Base-by-base conservation (phyloP, 1,139 yeast species). In the Nakaseomyces kungkrabaensis region DNA sequence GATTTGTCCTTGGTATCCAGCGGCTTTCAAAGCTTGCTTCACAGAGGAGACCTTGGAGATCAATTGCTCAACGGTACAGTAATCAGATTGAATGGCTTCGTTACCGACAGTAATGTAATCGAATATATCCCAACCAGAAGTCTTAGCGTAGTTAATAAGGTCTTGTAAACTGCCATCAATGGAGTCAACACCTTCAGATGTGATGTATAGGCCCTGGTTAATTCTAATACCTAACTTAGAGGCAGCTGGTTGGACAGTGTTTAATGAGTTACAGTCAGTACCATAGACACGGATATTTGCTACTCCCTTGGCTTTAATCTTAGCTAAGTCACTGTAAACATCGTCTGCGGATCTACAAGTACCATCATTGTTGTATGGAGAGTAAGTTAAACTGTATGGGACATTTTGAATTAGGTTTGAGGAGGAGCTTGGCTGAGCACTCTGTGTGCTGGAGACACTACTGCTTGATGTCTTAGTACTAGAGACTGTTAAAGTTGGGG, bases 131-230 rank as follows among this genome's bases (percentile, higher is more conserved):
- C 94, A 89, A 17, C 75, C 69, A 51, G 75, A 66, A 26, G 76
- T 76, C 63, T 77, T 75, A 48, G 70, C 69, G 57, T 75, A 77
- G 33, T 58, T 47, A 50, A 87, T 76, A 47, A 89, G 62, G 33
- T 72, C 78, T 27, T 65, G 53, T 38, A 87, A 80, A 48, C 79
- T 74, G 49, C 59, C 67, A 65, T 86, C 89, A 55, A 87, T 78
- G 3, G 90, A 81, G 59, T 79, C 78, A 37, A 75, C 81, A 56
- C 95, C 96, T 13, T 62, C 72, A 33, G 70, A 58, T 36, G 70
- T 65, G 59, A 89, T 81, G 92, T 94, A 89, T 68, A 89, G 77
- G 43, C 97, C 96, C 72, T 87, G 96, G 67, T 85, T 84, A 48
- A 89, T 80, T 46, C 71, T 78, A 48, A 89, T 67, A 2, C 95